Conservation (phyloP, 768 basidiomycete genomes). For the Suillus alpinus region DNA sequence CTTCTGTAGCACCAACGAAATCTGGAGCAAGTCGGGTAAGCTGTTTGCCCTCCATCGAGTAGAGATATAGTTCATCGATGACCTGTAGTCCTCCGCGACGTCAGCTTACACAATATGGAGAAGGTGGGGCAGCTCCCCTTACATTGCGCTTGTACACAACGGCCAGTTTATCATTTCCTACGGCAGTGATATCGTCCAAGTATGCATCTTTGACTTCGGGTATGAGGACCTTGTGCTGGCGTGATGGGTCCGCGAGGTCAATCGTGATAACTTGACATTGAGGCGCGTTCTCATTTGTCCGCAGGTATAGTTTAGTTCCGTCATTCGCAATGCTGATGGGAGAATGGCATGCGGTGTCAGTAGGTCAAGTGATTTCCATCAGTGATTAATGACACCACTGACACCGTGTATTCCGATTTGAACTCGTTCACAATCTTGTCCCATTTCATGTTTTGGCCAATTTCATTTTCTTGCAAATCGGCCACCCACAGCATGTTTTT, state of each 20-base stretch:
- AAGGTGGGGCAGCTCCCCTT: conserved; percentile 18
- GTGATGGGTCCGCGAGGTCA: conserved; percentile 50
- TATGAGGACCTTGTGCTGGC: conserved; percentile 57
- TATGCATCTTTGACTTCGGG: conserved; percentile 65
- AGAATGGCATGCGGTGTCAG: background rate
- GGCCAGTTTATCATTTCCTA: conserved; percentile 56
- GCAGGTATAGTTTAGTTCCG: conserved; percentile 57
- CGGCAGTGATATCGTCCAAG: conserved; percentile 46
- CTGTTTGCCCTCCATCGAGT: conserved; percentile 51
- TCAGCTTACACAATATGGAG: background rate
- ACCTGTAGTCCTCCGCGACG: conserved; percentile 41
- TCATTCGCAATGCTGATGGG: conserved; percentile 59
- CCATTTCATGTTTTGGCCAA: conserved; percentile 69
- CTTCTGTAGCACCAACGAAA: conserved; percentile 62
- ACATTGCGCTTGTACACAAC: conserved; percentile 74
- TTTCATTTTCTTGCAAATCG: conserved; percentile 56
- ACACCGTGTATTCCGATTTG: conserved; percentile 65
- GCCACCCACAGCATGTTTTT: conserved; percentile 76
- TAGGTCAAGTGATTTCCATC: background rate
- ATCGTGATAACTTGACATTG: conserved; percentile 64
- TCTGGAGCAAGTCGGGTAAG: conserved; percentile 57
- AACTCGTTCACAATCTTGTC: conserved; percentile 68
- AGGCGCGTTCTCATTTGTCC: conserved; percentile 65
- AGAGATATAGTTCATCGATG: conserved; percentile 76
- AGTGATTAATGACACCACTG: conserved; percentile 24